phyloP scores from a whole-genome alignment of 108 stramenopile species.

The Schizochytrium sp. region DNA sequence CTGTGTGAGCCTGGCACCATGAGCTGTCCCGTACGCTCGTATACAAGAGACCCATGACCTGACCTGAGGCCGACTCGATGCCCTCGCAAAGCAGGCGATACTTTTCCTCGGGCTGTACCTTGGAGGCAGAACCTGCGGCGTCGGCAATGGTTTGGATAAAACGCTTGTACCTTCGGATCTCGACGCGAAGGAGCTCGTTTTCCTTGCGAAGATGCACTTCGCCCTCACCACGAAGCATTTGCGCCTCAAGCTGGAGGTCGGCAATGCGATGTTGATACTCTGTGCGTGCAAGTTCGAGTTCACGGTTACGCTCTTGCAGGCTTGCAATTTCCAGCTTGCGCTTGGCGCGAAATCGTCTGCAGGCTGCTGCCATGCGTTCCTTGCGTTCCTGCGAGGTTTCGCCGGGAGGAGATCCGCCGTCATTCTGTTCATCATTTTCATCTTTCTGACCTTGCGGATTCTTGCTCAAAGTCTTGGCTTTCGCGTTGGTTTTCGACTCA shows the following conservation, averaged over 20 bases:
- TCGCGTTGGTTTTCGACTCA: background rate
- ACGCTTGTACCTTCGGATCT: background rate
- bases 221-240: background rate
- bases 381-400: background rate
- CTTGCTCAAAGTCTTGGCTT: background rate
- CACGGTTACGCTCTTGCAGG: background rate
- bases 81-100: background rate
- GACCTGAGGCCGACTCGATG: background rate
- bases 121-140: background rate
- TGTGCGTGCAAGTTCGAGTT: background rate
- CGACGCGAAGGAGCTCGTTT: background rate
- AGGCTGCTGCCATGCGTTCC: constrained; percentile 4
- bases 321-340: background rate
- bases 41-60: background rate
- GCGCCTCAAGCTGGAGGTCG: background rate
- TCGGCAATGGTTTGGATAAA: background rate
- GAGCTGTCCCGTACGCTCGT: background rate
- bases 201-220: background rate
- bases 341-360: background rate
- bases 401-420: background rate
- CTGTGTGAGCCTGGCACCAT: background rate
- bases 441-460: background rate
- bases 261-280: background rate
- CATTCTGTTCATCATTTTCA: too few species aligned
- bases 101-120: background rate